phyloP scores from a whole-genome alignment of 78 protist genomes.

The Parvularia atlantis region DNA sequence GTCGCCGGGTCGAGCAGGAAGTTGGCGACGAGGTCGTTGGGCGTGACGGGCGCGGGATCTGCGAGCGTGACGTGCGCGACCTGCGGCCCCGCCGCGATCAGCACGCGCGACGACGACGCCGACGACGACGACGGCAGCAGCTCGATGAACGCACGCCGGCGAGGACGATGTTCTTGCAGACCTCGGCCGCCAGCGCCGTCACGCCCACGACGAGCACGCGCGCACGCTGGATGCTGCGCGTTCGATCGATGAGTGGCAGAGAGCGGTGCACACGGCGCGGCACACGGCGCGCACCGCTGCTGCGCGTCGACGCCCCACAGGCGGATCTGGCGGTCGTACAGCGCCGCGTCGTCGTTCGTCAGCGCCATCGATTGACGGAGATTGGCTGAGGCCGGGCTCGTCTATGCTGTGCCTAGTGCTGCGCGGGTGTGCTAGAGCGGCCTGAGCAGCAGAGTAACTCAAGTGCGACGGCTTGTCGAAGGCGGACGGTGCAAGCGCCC shows the following conservation, averaged over 20 bases:
- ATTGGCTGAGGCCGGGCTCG: no score
- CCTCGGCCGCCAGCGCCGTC: constrained; percentile 71
- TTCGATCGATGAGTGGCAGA: no score
- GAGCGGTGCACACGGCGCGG: no score
- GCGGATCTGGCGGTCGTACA: constrained; percentile 59
- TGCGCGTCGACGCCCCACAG: constrained; percentile 70
- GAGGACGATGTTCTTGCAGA: constrained; percentile 84
- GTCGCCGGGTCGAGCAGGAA: constrained; percentile 21
- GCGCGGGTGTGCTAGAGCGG: no score
- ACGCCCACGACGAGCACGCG: constrained; percentile 76
- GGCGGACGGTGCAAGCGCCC: no score
- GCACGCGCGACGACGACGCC: no score
- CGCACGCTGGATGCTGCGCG: constrained; percentile 12
- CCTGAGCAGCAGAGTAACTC: no score
- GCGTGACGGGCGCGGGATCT: constrained; percentile 33
- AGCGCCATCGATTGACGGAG: no score
- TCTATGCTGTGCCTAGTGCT: no score
- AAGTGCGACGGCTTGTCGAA: no score
- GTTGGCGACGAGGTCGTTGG: constrained; percentile 44
- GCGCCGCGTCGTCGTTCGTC: constrained; percentile 41
- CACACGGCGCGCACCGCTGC: constrained; percentile 3
- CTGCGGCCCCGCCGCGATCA: no score
- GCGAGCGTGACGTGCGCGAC: constrained; percentile 70
- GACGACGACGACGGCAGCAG: no score
- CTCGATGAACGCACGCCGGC: constrained; percentile 83